Conservation (phyloP, 1,284 basidiomycete genomes). For the Papiliotrema laurentii region DNA sequence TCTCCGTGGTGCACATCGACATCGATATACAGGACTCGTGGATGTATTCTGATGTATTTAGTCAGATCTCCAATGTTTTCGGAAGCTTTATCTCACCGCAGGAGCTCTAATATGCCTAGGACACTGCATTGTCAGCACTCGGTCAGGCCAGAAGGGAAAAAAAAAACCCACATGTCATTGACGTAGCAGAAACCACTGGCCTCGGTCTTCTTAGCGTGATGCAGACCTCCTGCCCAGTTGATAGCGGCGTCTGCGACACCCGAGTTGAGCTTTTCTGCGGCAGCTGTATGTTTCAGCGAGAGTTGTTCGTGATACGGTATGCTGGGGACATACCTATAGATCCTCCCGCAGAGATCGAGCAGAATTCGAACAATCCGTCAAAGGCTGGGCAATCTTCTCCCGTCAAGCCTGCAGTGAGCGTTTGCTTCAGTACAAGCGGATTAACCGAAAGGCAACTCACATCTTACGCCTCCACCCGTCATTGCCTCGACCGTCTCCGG, state of each 20-base stretch:
- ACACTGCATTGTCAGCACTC: conserved; percentile 59
- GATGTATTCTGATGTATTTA: conserved; percentile 51
- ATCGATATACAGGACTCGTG: conserved; percentile 93
- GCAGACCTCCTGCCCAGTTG: conserved; percentile 96
- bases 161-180: conserved; percentile 61
- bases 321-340: conserved; percentile 56
- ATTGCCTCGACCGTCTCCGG: conserved; percentile 82
- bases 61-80: background rate
- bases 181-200: conserved; percentile 97
- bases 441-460: conserved; percentile 52
- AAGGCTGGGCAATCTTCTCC: conserved; percentile 97
- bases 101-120: conserved; percentile 79
- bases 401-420: conserved; percentile 61
- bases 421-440: no score
- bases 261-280: conserved; percentile 72
- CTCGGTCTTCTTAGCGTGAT: conserved; percentile 97
- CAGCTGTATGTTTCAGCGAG: conserved; percentile 57
- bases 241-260: conserved; percentile 88
- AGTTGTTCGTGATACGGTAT: background rate
- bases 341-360: conserved; percentile 92
- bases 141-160: background rate
- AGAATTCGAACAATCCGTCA: conserved; percentile 95
- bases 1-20: conserved; percentile 98
- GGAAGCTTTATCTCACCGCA: conserved; percentile 55
- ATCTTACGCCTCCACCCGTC: conserved; percentile 75